Evolutionary conservation across 192 early-diverging fungal genomes (phyloP).

Genomic region (Gryganskiella cystojenkinii): DNA sequence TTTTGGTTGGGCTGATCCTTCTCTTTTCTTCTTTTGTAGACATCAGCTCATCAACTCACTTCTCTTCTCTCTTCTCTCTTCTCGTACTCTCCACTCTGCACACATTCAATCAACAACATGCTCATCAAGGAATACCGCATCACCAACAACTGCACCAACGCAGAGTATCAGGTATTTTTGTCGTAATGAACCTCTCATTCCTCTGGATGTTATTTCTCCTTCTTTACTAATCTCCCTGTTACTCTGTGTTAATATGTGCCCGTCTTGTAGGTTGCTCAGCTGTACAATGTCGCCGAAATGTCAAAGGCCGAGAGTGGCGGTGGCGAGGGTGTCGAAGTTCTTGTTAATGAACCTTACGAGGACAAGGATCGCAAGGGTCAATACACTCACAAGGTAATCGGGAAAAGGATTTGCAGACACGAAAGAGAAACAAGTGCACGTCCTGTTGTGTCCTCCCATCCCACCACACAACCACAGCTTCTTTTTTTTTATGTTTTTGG

Average conservation of each 20-base stretch:
- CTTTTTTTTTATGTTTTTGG: neutral
- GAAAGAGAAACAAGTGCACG: too few relatives aligned
- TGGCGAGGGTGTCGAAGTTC: conserved; percentile 84
- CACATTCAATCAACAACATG: conserved; percentile 45
- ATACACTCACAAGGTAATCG: conserved; percentile 84
- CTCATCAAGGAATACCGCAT: conserved; percentile 82
- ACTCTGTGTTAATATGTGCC: too few relatives aligned
- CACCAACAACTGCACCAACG: conserved; percentile 78
- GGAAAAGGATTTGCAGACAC: neutral
- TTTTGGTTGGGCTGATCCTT: conserved; percentile 1
- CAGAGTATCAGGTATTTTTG: conserved; percentile 72
- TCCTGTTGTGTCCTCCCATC: too few relatives aligned
- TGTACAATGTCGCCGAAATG: conserved; percentile 80
- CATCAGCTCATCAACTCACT: neutral
- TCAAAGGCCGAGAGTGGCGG: conserved; percentile 82
- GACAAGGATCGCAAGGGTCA: conserved; percentile 79
- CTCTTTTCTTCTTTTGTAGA: neutral
- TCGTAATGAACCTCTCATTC: neutral
- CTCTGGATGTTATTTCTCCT: neutral
- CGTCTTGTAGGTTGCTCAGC: conserved; percentile 71
- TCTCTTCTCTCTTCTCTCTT: neutral
- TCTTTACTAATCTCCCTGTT: too few relatives aligned
- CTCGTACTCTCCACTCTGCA: neutral
- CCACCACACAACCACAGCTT: neutral
- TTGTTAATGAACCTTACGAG: conserved; percentile 82